Base-by-base conservation (phyloP, 2,329 filamentous ascomycete species). In the Colletotrichum lentis region DNA sequence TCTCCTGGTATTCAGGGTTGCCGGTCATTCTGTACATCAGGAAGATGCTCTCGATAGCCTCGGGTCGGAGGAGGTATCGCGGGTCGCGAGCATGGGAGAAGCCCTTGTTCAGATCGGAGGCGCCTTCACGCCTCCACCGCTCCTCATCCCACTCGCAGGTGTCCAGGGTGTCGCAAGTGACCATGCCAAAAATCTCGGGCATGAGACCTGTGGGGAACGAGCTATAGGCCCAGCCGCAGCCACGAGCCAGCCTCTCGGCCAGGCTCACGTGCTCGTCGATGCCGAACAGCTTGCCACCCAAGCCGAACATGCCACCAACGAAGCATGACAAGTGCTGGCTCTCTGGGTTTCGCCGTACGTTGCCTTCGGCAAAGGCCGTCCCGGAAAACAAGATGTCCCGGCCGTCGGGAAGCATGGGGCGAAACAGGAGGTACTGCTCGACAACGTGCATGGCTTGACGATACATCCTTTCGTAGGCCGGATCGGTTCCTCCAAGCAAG, bases 341-440 rank as follows among this genome's bases (percentile, higher is more conserved):
- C 68, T 81, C 78, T 1, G 80, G 74, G 49, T 39, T 66, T 39
- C 64, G 71, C 44, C 3, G 72, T 46, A 35, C 70, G 18, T 39
- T 56, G 5, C 71, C 65, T 5, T 71, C 62, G 3, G 75, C 72
- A 60, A 74, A 72, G 2, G 74, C 72, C 35, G 74, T 76, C 12
- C 73, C 88, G 0, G 87, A 81, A 6, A 90, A 77, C 6, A 91
- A 80, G n/a, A 91, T 84, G 82, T 88, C 0, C 83, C 84, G 3
- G 83, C 83, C 0, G 84, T 87, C 74, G 87, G 86, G 69, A 87
- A 88, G 87, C 81, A 90, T 85, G 0, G 90, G 90, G 3, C 86
- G 83, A 75, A 88, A 91, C 56, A 91, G 82, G 3, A 91, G 79
- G 70, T 90, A 77, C 56, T 85, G 76, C 53, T 85, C 84, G 2